Percentiles rank a stretch among this genome's conserved stretches.
phyloP scores from a whole-genome alignment of 768 basidiomycete species.

The Dentipellis fragilis region DNA sequence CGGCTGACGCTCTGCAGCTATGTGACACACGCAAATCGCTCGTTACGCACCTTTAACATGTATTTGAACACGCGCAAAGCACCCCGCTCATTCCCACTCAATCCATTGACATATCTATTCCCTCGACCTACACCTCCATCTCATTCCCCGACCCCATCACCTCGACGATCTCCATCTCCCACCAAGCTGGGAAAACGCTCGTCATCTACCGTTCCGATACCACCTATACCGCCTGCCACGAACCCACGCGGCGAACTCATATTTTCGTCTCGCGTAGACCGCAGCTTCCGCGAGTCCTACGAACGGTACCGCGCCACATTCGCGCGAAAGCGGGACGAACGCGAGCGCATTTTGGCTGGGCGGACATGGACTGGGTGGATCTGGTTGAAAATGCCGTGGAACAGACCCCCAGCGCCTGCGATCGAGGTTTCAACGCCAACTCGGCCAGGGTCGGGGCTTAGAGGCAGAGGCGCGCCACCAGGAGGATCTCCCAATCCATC shows the following conservation, averaged over 20 bases:
- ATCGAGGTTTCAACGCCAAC: not conserved
- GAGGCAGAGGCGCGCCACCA: not conserved
- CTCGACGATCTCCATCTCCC: slow-evolving; percentile 29
- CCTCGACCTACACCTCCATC: slow-evolving; percentile 28
- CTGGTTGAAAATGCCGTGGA: slow-evolving; percentile 8
- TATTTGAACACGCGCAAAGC: slow-evolving; percentile 88
- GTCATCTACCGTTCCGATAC: slow-evolving; percentile 40
- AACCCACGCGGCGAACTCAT: slow-evolving; percentile 96
- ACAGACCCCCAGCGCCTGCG: not conserved
- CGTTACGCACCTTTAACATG: slow-evolving; percentile 91
- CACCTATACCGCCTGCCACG: slow-evolving; percentile 78
- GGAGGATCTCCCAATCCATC: not conserved
- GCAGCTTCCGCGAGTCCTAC: slow-evolving; percentile 79
- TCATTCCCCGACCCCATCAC: slow-evolving; percentile 22
- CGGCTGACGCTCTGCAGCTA: slow-evolving; percentile 46
- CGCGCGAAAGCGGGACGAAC: slow-evolving; percentile 66
- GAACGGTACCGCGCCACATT: slow-evolving; percentile 86
- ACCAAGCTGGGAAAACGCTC: slow-evolving; percentile 24
- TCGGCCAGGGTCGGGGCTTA: not conserved
- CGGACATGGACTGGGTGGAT: slow-evolving; percentile 24
- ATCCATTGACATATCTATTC: slow-evolving; percentile 51
- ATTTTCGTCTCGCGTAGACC: slow-evolving; percentile 83
- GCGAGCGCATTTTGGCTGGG: slow-evolving; percentile 30
- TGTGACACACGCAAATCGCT: slow-evolving; percentile 89
- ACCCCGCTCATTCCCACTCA: slow-evolving; percentile 49